Conservation (phyloP, 2,329 filamentous ascomycete species). For the Malbranchea zuffiana region DNA sequence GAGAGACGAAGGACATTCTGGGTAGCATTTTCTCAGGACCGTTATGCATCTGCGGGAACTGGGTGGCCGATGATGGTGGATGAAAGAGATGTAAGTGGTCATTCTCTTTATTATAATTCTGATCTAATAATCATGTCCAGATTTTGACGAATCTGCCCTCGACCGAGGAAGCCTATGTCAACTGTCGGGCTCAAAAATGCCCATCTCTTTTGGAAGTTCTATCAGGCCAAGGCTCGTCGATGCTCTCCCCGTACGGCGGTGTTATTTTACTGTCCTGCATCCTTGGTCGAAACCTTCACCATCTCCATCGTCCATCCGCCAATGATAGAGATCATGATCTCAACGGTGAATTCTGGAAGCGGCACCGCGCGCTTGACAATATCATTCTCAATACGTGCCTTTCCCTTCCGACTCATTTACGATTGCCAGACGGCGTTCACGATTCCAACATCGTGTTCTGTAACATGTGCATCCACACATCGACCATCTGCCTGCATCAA, state of each 20-base stretch:
- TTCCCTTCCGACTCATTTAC: constrained; percentile 67
- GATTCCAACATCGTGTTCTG: constrained; percentile 83
- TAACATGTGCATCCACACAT: constrained; percentile 96
- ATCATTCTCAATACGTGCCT: constrained; percentile 80
- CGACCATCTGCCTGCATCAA: constrained; percentile 94
- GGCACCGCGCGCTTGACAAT: constrained; percentile 80
- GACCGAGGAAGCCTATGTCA: constrained; percentile 73
- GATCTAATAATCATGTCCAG: constrained; percentile 22
- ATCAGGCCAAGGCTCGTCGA: constrained; percentile 57
- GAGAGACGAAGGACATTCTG: constrained; percentile 88
- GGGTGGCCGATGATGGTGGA: constrained; percentile 95
- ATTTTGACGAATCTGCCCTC: constrained; percentile 76
- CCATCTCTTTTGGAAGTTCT: constrained; percentile 48
- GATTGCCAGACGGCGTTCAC: constrained; percentile 62
- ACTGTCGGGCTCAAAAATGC: constrained; percentile 63
- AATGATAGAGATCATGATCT: constrained; percentile 78
- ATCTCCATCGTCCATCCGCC: constrained; percentile 74
- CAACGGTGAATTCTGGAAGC: constrained; percentile 90
- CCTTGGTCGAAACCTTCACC: constrained; percentile 81
- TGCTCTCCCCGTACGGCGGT: constrained; percentile 66
- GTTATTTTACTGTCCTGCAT: constrained; percentile 78
- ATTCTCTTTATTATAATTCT: not conserved
- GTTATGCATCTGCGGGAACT: constrained; percentile 90
- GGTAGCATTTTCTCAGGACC: constrained; percentile 82
- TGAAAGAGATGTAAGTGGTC: constrained; percentile 58